phyloP scores from a whole-genome alignment of 371 early-diverging fungal genomes.

The Apophysomyces variabilis region DNA sequence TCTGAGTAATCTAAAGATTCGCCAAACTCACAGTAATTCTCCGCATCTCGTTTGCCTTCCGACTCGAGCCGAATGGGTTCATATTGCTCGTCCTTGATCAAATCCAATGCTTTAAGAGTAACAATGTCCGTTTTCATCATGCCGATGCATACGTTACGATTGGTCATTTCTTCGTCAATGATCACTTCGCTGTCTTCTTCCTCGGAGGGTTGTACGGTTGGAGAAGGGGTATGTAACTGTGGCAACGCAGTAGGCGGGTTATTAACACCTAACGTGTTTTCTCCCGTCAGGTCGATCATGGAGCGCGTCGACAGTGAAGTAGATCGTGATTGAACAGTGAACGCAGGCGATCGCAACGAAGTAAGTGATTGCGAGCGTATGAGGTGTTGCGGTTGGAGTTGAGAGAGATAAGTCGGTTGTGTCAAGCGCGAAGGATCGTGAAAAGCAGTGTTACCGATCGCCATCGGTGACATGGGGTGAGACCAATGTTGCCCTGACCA shows the following conservation, averaged over 20 bases:
- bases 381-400: constrained; percentile 9
- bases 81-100: constrained; percentile 41
- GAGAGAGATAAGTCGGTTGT: not conserved
- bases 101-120: constrained; percentile 25
- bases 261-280: not conserved
- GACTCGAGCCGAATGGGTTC: constrained; percentile 36
- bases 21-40: constrained; percentile 38
- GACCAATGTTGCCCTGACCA: constrained; percentile 8
- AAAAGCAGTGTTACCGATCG: not conserved
- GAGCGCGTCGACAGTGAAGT: constrained; percentile 1
- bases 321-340: not conserved
- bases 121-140: constrained; percentile 53
- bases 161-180: constrained; percentile 33
- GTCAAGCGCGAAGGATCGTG: not conserved
- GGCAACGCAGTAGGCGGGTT: not conserved
- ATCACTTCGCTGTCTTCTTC: constrained; percentile 26
- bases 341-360: not conserved
- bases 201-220: not conserved
- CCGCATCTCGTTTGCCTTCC: constrained; percentile 39
- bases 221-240: no score
- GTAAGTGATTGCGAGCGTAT: constrained; percentile 16
- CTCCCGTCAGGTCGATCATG: not conserved
- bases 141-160: constrained; percentile 42
- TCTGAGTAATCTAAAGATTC: not conserved
- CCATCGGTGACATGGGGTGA: not conserved